Evolutionary conservation across 1,284 basidiomycete species (phyloP), one percentile per base, ranked within the genome.

Genomic region (Ustilago nuda): DNA sequence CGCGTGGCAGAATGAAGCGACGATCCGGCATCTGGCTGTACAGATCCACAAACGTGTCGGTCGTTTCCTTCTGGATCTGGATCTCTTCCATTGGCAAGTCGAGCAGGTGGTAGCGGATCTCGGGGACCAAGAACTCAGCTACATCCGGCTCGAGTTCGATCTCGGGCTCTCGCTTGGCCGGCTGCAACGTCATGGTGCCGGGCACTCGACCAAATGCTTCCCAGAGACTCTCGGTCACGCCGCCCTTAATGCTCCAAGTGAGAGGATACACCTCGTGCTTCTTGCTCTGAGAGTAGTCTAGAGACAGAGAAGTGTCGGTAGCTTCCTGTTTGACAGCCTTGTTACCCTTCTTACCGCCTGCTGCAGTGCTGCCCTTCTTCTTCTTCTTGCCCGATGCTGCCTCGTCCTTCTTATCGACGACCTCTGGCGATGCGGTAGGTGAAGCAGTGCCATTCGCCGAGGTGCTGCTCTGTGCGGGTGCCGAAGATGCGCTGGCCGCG

Each of bases 221-320:
- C 83, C 83, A 84, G 13, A 84, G 62, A 30, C 79, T 76, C 61
- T 80, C 77, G 56, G 78, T 78, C 23, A 82, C 69, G 41, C 74
- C 73, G 4, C 61, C 59, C 23, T 75, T 72, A 62, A 74, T 72
- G 43, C 57, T 62, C 80, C 80, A 82, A 0, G 76, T 80, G 32
- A 77, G 63, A 1, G 80, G 80, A 48, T 72, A 82, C 15, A 80
- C 63, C 50, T 79, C 80, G 65, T 82, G 80, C 59, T 69, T 72
- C 61, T 73, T 73, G 67, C 64, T 65, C 54, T 61, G 67, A 13
- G 54, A 43, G 15, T 56, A 23, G 23, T 67, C 68, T 7, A 52
- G 41, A n/a, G 56, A 52, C 33, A 60, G 15, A 33, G 19, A 54
- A 5, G 35, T 52, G 35, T 67, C 58, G 7, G 30, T 19, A 15